phyloP scores from a whole-genome alignment of 2,329 filamentous ascomycete species.

The Aaosphaeria pasadenensis region DNA sequence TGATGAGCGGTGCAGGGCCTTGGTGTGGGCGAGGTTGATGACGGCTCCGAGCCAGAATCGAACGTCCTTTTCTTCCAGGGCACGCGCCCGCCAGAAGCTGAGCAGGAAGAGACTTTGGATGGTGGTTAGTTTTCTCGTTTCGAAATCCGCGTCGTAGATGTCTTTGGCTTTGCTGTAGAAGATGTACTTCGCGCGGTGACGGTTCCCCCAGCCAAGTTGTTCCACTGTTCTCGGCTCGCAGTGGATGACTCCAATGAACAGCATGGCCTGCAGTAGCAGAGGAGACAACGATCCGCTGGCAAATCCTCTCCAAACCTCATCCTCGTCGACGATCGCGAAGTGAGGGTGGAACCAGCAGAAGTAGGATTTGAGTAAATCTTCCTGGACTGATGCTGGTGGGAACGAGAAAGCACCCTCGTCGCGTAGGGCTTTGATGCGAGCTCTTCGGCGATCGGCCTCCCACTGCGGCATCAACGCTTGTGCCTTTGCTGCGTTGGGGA shows the following conservation, averaged over 20 bases:
- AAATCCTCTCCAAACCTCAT: constrained; percentile 41
- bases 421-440: constrained; percentile 35
- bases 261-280: constrained; percentile 52
- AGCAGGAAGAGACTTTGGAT: constrained; percentile 54
- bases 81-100: constrained; percentile 55
- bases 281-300: constrained; percentile 45
- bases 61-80: constrained; percentile 34
- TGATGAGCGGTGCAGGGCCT: constrained; percentile 42
- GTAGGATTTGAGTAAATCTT: constrained; percentile 49
- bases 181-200: constrained; percentile 49
- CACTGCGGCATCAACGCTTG: background rate
- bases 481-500: background rate
- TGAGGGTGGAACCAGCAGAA: constrained; percentile 58
- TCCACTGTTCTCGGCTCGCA: constrained; percentile 48
- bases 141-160: constrained; percentile 54
- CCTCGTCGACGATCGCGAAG: constrained; percentile 53
- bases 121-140: constrained; percentile 50
- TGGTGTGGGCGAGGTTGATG: constrained; percentile 52
- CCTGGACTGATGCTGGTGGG: constrained; percentile 42
- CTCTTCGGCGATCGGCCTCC: constrained; percentile 22
- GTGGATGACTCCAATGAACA: constrained; percentile 55
- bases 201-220: constrained; percentile 47
- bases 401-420: constrained; percentile 46
- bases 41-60: constrained; percentile 44
- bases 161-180: constrained; percentile 52